Percentiles rank a stretch among this genome's conserved stretches.
Conservation (phyloP, 192 early-diverging fungal species). For the Jimgerdemannia lactiflua region DNA sequence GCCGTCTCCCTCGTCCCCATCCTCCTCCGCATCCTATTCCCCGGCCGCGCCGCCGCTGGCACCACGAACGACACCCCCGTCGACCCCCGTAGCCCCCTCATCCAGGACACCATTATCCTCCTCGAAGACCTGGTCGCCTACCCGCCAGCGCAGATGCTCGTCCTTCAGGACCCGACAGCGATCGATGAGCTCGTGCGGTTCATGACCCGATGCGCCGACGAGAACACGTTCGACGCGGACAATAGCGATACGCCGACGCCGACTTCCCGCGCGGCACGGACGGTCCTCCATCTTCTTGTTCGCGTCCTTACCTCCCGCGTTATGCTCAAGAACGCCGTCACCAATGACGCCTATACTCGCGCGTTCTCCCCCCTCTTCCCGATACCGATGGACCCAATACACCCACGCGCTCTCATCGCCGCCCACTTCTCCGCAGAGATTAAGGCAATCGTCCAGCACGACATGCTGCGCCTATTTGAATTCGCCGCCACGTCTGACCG, state of each 20-base stretch:
- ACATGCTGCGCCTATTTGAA: constrained; percentile 10
- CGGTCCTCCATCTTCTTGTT: background rate
- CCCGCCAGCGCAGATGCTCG: background rate
- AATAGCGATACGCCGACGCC: background rate
- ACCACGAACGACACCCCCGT: background rate
- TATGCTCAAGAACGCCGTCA: background rate
- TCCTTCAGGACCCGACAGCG: background rate
- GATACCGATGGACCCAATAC: background rate
- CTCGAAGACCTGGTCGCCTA: background rate
- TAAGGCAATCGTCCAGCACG: background rate
- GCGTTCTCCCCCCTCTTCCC: background rate
- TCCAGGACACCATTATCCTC: background rate
- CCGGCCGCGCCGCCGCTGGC: too few species aligned
- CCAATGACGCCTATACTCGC: background rate
- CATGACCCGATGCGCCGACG: background rate
- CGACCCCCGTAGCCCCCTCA: background rate
- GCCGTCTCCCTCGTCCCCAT: background rate
- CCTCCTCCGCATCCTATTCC: background rate
- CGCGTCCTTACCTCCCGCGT: background rate
- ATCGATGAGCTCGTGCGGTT: background rate
- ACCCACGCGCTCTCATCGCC: background rate
- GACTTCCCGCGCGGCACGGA: background rate
- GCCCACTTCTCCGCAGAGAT: background rate
- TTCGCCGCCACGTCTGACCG: constrained; percentile 1
- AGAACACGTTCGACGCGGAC: background rate